Evolutionary conservation across 1,284 basidiomycete species (phyloP).

Genomic region (Flammula alnicola): DNA sequence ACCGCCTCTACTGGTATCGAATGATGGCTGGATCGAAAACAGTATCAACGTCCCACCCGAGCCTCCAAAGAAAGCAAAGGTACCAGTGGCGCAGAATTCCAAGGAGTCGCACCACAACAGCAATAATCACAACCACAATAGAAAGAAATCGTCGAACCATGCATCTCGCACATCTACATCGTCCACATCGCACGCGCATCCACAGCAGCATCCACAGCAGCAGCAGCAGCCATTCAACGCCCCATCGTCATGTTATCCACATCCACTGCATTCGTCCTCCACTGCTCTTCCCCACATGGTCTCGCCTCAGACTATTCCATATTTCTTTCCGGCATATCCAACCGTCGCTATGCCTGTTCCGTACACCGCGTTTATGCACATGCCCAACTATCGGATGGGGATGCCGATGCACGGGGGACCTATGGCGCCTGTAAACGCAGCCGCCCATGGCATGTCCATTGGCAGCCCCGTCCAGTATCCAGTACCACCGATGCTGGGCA

Average conservation of each 20-base stretch:
- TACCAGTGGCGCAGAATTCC: conserved; percentile 10
- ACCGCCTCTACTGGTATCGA: conserved; percentile 1
- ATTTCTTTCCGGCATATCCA: conserved; percentile 27
- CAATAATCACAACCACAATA: conserved; percentile 16
- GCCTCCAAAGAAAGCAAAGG: conserved; percentile 19
- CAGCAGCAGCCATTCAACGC: conserved; percentile 12
- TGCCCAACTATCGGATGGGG: conserved; percentile 19
- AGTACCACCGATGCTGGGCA: conserved; percentile 4
- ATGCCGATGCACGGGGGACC: conserved; percentile 18
- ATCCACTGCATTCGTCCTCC: conserved; percentile 8
- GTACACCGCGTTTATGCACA: conserved; percentile 21
- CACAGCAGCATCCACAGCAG: conserved; percentile 9
- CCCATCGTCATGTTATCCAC: conserved; percentile 14
- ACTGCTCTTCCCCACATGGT: conserved; percentile 8
- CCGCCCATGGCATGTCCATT: no score
- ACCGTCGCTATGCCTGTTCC: conserved; percentile 21
- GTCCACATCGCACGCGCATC: conserved; percentile 13
- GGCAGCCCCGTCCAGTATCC: no score
- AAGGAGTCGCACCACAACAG: conserved; percentile 14
- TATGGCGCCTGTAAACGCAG: neutral
- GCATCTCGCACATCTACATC: conserved; percentile 16
- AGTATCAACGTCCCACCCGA: conserved; percentile 11
- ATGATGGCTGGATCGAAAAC: conserved; percentile 32
- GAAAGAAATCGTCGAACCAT: conserved; percentile 24
- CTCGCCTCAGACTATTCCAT: conserved; percentile 18